Base-by-base conservation (phyloP, 2,329 filamentous ascomycete species). In the Venturia asperata region DNA sequence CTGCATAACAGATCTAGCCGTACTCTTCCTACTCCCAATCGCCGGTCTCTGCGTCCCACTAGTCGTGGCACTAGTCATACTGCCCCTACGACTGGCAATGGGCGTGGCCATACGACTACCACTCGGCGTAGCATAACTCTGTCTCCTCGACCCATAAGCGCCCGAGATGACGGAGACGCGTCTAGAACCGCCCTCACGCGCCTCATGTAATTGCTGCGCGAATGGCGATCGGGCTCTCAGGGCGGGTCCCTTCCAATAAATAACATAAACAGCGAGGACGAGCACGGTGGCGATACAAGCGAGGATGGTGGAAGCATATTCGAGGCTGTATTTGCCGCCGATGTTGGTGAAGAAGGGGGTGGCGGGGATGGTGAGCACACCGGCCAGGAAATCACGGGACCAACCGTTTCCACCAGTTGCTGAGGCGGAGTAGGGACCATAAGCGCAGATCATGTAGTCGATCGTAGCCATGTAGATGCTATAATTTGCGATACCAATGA, bases 321-420 rank as follows among this genome's bases (percentile, higher is more conserved):
- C 79, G 5, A 77, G 70, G 61, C 75, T 85, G 72, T 71, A 80
- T 75, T 55, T 76, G 62, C 66, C 64, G 39, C 64, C 64, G 24
- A 65, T 65, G 34, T 65, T 65, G 27, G 39, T 41, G 64, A 64
- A 65, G 43, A 65, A 65, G 19, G 64, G 66, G 24, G 47, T 62
- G 5, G 66, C 66, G 6, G 64, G 87, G 62, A 90, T 79, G 0
- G 87, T 88, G 1, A 89, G 82, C 9, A 90, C 80, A 74, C 89
- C 88, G 1, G 88, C 89, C 0, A 91, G 77, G 74, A 91, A 87
- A 71, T 91, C 88, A 68, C 89, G 82, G 2, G 87, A 82, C 77
- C 88, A 90, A 1, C 88, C 89, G 68, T 91, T 91, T 24, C 88
- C 88, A 49, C 89, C 89, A 0, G 89, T 91, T 0, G 89, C 89